A percentile compares a stretch with the other conserved stretches of the same genome.
These are phyloP conservation scores for Microcyclospora tardicrescens DNA, from an alignment of 2,329 filamentous ascomycete genomes.

Conservation along the genomic window DNA sequence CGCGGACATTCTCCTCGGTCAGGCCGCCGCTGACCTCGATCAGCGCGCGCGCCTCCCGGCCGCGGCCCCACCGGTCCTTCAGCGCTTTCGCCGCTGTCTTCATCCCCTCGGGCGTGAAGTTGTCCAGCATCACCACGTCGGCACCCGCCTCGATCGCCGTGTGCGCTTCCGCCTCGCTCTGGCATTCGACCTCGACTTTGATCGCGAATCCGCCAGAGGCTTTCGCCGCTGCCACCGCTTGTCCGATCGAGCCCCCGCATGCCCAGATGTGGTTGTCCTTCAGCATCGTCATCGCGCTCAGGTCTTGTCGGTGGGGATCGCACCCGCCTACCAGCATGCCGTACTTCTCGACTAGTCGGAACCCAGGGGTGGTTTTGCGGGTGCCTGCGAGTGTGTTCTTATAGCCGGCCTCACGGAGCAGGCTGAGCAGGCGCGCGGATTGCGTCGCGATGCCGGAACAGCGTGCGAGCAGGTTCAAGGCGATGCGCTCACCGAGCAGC, in stretches of 20 bases:
- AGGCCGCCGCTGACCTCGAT: constrained; percentile 89
- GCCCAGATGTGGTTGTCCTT: constrained; percentile 99
- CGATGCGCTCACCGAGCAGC: constrained; percentile 85
- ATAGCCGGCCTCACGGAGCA: constrained; percentile 55
- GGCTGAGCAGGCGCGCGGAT: constrained; percentile 33
- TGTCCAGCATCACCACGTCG: constrained; percentile 95
- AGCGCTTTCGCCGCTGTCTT: constrained; percentile 59
- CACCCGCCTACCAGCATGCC: constrained; percentile 91
- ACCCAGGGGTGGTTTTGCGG: constrained; percentile 92
- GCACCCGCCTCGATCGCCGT: constrained; percentile 84
- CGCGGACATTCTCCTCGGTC: constrained; percentile 68
- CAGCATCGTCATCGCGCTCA: constrained; percentile 88
- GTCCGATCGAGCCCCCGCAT: constrained; percentile 64
- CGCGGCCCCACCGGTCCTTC: constrained; percentile 63
- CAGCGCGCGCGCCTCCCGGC: constrained; percentile 48
- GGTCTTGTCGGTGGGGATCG: constrained; percentile 81
- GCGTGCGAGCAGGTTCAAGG: constrained; percentile 76
- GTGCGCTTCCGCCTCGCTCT: constrained; percentile 74
- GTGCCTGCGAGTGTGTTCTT: constrained; percentile 80
- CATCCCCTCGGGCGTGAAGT: constrained; percentile 73
- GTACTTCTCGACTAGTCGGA: constrained; percentile 93
- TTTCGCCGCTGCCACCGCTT: constrained; percentile 74
- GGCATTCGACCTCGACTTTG: constrained; percentile 94
- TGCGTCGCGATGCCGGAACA: constrained; percentile 82
- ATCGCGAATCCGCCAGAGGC: constrained; percentile 75